phyloP scores from a whole-genome alignment of 768 basidiomycete species.

The Ramaria rubella region DNA sequence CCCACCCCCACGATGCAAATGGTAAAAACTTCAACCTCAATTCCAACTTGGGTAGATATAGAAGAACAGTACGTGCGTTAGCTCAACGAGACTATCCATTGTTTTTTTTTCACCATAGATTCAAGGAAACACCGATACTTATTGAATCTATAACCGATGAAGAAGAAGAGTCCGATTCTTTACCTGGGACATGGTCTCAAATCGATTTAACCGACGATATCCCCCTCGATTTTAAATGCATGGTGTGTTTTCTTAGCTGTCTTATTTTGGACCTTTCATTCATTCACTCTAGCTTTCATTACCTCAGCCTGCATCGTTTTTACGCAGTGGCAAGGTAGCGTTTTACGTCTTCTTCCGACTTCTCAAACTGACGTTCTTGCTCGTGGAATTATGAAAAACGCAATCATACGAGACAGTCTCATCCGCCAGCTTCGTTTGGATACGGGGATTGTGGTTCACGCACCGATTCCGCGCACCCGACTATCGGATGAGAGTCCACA shows the following conservation, averaged over 20 bases:
- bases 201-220: constrained; percentile 40
- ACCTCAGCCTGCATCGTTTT: constrained; percentile 54
- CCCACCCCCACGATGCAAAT: constrained; percentile 28
- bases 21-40: not conserved
- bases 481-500: not conserved
- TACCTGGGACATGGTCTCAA: constrained; percentile 54
- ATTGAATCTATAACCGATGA: constrained; percentile 56
- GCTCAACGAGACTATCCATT: not conserved
- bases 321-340: constrained; percentile 55
- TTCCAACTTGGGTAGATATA: too few relatives aligned
- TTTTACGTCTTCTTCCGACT: constrained; percentile 67
- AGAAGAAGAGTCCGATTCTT: constrained; percentile 29
- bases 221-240: constrained; percentile 52
- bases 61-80: not conserved
- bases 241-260: constrained; percentile 32
- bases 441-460: constrained; percentile 23
- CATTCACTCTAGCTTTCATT: constrained; percentile 46
- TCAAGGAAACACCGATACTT: constrained; percentile 61
- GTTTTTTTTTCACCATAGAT: constrained; percentile 28
- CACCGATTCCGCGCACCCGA: not conserved
- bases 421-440: constrained; percentile 53
- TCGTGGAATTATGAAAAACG: constrained; percentile 62
- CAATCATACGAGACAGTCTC: constrained; percentile 62
- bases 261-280: not conserved
- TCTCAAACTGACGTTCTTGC: constrained; percentile 48